Base-by-base conservation (phyloP, 495 filamentous ascomycete genomes). In the Sordaria brevicollis region DNA sequence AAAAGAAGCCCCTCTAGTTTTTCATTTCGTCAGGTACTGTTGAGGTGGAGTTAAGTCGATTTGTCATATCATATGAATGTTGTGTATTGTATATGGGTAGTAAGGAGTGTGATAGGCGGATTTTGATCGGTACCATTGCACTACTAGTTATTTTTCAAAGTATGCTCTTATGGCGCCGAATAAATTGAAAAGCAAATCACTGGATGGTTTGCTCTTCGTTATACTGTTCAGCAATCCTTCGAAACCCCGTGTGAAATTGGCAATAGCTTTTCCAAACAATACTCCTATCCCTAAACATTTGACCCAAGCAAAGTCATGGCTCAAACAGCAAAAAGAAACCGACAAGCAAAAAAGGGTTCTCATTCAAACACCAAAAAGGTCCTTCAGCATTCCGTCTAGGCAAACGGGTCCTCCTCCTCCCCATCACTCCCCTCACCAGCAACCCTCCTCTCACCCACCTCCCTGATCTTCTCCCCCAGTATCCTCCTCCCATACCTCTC, bases 381-480 rank as follows among this genome's bases (percentile, higher is more conserved):
- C 68, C 69, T 62, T 66, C 70, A 49, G 17, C 65, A 69, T 29
- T 15, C 35, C 57, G 68, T 19, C 68, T 65, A 39, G 17, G 49
- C 49, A 62, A 31, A 62, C 29, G 49, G 49, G 17, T 41, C 66
- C 35, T 57, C 71, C 49, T 65, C 71, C 17, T 4, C 72, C 11
- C 35, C 65, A 36, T 68, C 70, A 41, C 79, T 77, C 17, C 85
- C 89, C 68, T 88, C 89, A 70, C 83, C 83, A 71, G 85, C 84
- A 13, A 88, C 76, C 74, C 86, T 82, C 73, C 81, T 76, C 81
- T 95, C 92, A 4, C 85, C 92, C 71, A 93, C 65, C 78, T 95
- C 90, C 65, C 87, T 83, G 74, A 97, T 96, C 85, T 96, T 97
- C 74, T 94, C 92, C 66, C 89, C 88, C 73, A 97, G 78, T 33